Percentiles rank a stretch among this genome's conserved stretches.
phyloP scores from a whole-genome alignment of 2,329 filamentous ascomycete genomes.

The Claviceps humidiphila region DNA sequence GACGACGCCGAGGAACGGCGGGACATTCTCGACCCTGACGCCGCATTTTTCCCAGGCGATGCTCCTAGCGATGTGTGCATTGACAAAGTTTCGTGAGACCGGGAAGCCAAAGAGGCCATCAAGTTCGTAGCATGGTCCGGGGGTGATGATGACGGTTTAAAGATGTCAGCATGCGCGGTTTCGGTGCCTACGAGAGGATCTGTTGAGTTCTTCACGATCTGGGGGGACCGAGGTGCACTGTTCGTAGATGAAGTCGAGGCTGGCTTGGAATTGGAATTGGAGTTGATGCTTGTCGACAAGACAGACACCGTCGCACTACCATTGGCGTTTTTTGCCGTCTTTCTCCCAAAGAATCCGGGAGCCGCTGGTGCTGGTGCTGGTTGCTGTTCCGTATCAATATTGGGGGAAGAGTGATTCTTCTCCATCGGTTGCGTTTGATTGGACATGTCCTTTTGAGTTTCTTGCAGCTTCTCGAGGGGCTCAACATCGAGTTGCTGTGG shows the following conservation, averaged over 20 bases:
- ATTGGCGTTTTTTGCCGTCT: conserved; percentile 24
- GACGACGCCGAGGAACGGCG: conserved; percentile 39
- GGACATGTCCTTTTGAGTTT: conserved; percentile 23
- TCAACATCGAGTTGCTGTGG: conserved; percentile 33
- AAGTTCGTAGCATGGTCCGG: conserved; percentile 47
- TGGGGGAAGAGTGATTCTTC: conserved; percentile 40
- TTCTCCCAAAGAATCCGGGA: conserved; percentile 38
- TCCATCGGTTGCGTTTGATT: conserved; percentile 34
- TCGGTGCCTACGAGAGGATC: conserved; percentile 56
- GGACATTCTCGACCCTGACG: conserved; percentile 24
- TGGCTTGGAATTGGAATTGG: conserved; percentile 16
- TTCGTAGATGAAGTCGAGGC: conserved; percentile 17
- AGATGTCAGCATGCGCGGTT: conserved; percentile 50
- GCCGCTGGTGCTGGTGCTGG: conserved; percentile 18
- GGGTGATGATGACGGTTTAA: conserved; percentile 41
- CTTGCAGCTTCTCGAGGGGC: conserved; percentile 34
- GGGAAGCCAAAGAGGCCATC: conserved; percentile 56
- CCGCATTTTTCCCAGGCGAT: conserved; percentile 19
- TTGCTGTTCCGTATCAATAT: conserved; percentile 24
- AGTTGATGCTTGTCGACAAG: conserved; percentile 36
- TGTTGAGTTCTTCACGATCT: conserved; percentile 32
- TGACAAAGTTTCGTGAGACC: conserved; percentile 43
- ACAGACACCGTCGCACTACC: conserved; percentile 19
- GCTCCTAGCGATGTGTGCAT: conserved; percentile 25
- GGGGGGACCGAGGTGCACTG: conserved; percentile 21